These are phyloP conservation scores for Cnidoscolus chayamansa DNA, from an alignment of 441 rosid species.

Conservation along the genomic window DNA sequence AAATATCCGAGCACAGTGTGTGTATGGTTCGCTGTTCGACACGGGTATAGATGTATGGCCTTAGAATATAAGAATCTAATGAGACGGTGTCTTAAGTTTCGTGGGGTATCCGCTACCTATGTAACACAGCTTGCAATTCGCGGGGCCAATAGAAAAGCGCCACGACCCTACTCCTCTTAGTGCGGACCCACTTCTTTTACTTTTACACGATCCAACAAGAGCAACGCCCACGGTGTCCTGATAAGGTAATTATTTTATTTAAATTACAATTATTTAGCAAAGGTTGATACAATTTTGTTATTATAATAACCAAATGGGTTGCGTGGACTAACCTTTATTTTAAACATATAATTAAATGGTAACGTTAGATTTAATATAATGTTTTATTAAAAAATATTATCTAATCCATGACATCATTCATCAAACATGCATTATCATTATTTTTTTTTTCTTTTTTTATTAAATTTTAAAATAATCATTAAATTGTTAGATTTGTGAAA, in stretches of 20 bases:
- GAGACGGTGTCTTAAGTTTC: constrained; percentile 30
- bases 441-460: too few species aligned
- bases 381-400: too few species aligned
- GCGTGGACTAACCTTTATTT: neutral
- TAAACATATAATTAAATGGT: too few species aligned
- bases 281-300: neutral
- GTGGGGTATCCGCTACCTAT: constrained; percentile 36
- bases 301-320: neutral
- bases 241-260: neutral
- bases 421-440: too few species aligned
- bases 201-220: constrained; percentile 21
- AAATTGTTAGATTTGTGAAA: too few species aligned
- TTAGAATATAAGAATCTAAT: constrained; percentile 16
- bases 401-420: too few species aligned
- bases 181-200: constrained; percentile 24
- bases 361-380: too few species aligned
- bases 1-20: constrained; percentile 8
- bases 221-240: constrained; percentile 16
- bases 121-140: constrained; percentile 13
- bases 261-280: neutral
- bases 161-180: constrained; percentile 11
- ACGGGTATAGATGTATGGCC: neutral
- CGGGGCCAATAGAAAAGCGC: constrained; percentile 26
- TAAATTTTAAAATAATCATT: too few species aligned
- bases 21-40: neutral